These are phyloP conservation scores for Ammopiptanthus mongolicus DNA, from an alignment of 306 rosid genomes.

Conservation along the genomic window DNA sequence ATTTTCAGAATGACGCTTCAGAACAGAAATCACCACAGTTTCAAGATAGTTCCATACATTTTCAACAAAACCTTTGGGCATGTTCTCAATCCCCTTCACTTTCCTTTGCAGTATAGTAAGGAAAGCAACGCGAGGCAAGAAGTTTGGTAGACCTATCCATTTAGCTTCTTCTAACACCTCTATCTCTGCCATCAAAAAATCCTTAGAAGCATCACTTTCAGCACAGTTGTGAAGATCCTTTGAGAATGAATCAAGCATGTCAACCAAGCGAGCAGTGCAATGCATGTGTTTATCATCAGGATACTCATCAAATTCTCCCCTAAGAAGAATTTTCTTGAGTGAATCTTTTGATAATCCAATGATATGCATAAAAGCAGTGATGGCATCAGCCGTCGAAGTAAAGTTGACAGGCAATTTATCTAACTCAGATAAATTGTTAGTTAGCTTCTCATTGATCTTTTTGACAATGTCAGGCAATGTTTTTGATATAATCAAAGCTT, in stretches of 20 bases:
- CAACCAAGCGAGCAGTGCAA: conserved; percentile 36
- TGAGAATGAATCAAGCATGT: conserved; percentile 16
- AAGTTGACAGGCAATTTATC: conserved; percentile 27
- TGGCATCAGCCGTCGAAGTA: conserved; percentile 37
- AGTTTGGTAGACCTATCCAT: conserved; percentile 44
- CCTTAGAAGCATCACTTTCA: background rate
- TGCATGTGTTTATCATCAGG: conserved; percentile 22
- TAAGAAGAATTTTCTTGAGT: conserved; percentile 33
- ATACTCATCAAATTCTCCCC: conserved; percentile 41
- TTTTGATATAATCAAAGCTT: conserved; percentile 34
- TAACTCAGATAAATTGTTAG: conserved; percentile 11
- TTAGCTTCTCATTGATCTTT: conserved; percentile 40
- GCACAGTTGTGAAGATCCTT: background rate
- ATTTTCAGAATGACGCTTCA: too few relatives aligned
- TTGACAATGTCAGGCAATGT: conserved; percentile 42
- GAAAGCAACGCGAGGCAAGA: conserved; percentile 41
- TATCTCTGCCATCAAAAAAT: conserved; percentile 37
- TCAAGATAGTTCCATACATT: conserved; percentile 42
- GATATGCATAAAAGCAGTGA: conserved; percentile 37
- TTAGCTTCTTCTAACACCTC: conserved; percentile 37
- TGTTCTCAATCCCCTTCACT: conserved; percentile 19
- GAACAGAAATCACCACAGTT: too few relatives aligned
- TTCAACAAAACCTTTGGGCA: conserved; percentile 29
- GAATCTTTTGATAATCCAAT: conserved; percentile 37
- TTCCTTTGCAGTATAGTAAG: conserved; percentile 21